Percentiles rank a stretch among this genome's conserved stretches.
Conservation (phyloP, 192 early-diverging fungal genomes). For the Umbelopsis vinacea region DNA sequence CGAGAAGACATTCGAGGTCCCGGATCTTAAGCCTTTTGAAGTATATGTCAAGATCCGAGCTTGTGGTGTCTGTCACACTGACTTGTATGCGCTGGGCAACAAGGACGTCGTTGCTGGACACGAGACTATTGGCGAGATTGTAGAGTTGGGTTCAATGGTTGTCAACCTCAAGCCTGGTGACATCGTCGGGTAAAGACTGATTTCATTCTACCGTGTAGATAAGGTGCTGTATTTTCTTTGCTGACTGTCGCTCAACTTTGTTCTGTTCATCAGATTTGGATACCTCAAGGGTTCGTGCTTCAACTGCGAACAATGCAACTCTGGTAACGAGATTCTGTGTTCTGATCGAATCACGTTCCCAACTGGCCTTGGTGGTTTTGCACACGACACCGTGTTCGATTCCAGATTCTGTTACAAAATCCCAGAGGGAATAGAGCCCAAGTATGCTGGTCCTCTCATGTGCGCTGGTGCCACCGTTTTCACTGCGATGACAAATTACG, state of each 20-base stretch:
- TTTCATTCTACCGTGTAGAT: not conserved
- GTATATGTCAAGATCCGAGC: slow-evolving; percentile 27
- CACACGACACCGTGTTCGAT: slow-evolving; percentile 47
- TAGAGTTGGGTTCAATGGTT: slow-evolving; percentile 61
- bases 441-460: slow-evolving; percentile 73
- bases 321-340: slow-evolving; percentile 61
- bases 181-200: slow-evolving; percentile 50
- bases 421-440: slow-evolving; percentile 51
- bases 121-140: slow-evolving; percentile 69
- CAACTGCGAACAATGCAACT: slow-evolving; percentile 50
- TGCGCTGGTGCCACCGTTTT: slow-evolving; percentile 86
- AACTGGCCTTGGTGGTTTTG: slow-evolving; percentile 66
- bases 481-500: slow-evolving; percentile 64
- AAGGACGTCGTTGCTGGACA: slow-evolving; percentile 64
- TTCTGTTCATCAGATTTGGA: slow-evolving; percentile 49
- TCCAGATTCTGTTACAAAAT: slow-evolving; percentile 72
- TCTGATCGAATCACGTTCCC: slow-evolving; percentile 53
- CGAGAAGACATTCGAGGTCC: not conserved
- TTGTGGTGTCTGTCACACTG: slow-evolving; percentile 29
- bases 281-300: slow-evolving; percentile 59
- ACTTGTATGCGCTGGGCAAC: slow-evolving; percentile 29
- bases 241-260: too few relatives aligned
- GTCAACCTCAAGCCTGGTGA: slow-evolving; percentile 60
- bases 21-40: not conserved
- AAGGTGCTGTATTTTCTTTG: too few relatives aligned